Conservation (phyloP, 2,329 filamentous ascomycete species). For the Zalaria sp. region DNA sequence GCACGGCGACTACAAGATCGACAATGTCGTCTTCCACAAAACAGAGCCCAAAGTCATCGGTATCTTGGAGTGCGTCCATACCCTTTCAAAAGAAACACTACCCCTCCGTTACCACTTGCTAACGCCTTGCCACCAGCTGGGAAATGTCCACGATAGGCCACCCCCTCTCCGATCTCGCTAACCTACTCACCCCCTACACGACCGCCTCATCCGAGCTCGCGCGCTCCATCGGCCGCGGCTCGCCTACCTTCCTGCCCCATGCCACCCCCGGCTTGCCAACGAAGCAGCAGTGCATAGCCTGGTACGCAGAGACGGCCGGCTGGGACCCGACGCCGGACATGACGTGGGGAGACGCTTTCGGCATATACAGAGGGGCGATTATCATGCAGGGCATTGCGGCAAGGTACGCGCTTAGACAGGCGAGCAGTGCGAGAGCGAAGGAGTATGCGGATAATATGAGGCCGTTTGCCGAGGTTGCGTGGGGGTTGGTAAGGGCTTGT, state of each 20-base stretch:
- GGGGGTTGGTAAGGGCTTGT: constrained; percentile 49
- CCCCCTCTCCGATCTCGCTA: constrained; percentile 79
- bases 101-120: too few species aligned
- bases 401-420: constrained; percentile 59
- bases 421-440: constrained; percentile 70
- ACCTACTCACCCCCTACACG: constrained; percentile 44
- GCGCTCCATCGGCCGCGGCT: constrained; percentile 24
- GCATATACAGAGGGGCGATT: constrained; percentile 42
- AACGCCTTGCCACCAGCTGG: constrained; percentile 38
- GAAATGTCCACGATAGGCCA: constrained; percentile 98
- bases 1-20: constrained; percentile 89
- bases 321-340: constrained; percentile 53
- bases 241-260: constrained; percentile 45
- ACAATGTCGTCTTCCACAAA: constrained; percentile 59
- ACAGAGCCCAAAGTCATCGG: constrained; percentile 80
- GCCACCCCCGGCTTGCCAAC: constrained; percentile 52
- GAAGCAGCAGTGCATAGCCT: constrained; percentile 43
- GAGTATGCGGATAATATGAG: constrained; percentile 55
- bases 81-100: too few species aligned
- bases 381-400: constrained; percentile 88
- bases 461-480: constrained; percentile 65
- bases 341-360: constrained; percentile 51
- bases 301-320: constrained; percentile 55
- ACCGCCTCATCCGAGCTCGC: constrained; percentile 24
- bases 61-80: constrained; percentile 49